Evolutionary conservation across 2,329 filamentous ascomycete species (phyloP).

Genomic region (Knufia petricola): DNA sequence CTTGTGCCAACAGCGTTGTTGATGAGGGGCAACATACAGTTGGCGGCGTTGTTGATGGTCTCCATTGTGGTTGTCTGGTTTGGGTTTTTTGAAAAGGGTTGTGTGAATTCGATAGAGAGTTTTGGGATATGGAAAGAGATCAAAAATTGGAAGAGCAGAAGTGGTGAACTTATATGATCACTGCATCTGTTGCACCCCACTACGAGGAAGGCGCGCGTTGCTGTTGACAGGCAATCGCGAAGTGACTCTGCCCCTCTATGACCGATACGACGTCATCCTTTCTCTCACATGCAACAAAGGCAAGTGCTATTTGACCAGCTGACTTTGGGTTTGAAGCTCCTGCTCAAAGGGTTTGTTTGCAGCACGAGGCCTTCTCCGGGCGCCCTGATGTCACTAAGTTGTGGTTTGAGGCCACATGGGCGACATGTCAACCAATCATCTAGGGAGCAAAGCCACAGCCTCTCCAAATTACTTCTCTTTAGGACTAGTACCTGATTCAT

Average conservation of each 20-base stretch:
- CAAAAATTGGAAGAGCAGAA: neutral
- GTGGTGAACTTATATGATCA: neutral
- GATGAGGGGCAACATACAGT: conserved; percentile 14
- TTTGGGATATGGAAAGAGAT: conserved; percentile 1
- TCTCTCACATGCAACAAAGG: neutral
- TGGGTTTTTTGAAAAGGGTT: conserved; percentile 9
- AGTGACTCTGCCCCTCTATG: neutral
- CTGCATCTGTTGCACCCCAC: neutral
- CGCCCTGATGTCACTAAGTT: neutral
- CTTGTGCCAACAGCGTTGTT: conserved; percentile 39
- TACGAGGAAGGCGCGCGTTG: neutral
- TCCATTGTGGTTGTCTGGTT: conserved; percentile 18
- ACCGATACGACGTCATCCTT: neutral
- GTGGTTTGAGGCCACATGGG: neutral
- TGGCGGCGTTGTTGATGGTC: conserved; percentile 22
- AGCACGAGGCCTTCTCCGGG: neutral
- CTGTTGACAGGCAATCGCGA: conserved; percentile 5
- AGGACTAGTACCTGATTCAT: neutral
- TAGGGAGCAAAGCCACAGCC: neutral
- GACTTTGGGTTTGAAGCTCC: neutral
- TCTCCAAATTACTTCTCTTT: neutral
- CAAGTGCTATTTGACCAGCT: conserved; percentile 2
- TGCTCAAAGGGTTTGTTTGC: neutral
- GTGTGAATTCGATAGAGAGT: conserved; percentile 11
- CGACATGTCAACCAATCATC: neutral